Evolutionary conservation across 371 early-diverging fungal genomes (phyloP), one percentile per base, ranked within the genome.

Genomic region (Syncephalastrum racemosum): DNA sequence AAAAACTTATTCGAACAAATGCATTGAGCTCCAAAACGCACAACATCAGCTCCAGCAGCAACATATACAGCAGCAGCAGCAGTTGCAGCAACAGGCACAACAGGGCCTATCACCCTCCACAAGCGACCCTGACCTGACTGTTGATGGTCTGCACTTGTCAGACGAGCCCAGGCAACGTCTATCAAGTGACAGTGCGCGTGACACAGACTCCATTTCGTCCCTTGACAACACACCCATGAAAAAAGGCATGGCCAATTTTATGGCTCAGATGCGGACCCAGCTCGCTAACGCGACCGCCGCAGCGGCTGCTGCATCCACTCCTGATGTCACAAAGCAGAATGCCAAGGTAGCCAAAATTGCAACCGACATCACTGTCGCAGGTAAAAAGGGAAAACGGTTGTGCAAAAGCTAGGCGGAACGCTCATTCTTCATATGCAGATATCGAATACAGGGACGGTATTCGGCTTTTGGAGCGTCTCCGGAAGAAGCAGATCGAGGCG

Each of bases 401-500:
- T 19, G 36, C 31, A 7, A 31, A 31, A 31, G 27, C 8, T 31
- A 8, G 3, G 36, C 36, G 36, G 1, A 31, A 31, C 12, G 10
- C 36, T 31, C 36, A 31, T 31, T 31, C 36, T 31, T 47, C 4
- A 42, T n/a, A 43, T 61, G 25, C 50, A 84, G 85, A 84, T 53
- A 55, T 46, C 24, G 83, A 84, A 46, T 84, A 84, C 61, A 71
- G 81, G 59, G 74, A 78, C 54, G 81, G 81, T 54, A 74, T 84
- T 50, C 63, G 80, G 7, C 53, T 56, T n/a, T 57, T 84, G 20
- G 85, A 84, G 20, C 20, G 53, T 14, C 25, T 54, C 27, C 44
- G 60, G 25, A 54, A 42, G 23, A 70, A 65, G 23, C 85, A 81
- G 54, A 66, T 73, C 10, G 68, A 73, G 14, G 67, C 65, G 12